Percentiles rank a stretch among this genome's conserved stretches.
Conservation (phyloP, 208 protist species). For the Acanthamoeba lenticulata region DNA sequence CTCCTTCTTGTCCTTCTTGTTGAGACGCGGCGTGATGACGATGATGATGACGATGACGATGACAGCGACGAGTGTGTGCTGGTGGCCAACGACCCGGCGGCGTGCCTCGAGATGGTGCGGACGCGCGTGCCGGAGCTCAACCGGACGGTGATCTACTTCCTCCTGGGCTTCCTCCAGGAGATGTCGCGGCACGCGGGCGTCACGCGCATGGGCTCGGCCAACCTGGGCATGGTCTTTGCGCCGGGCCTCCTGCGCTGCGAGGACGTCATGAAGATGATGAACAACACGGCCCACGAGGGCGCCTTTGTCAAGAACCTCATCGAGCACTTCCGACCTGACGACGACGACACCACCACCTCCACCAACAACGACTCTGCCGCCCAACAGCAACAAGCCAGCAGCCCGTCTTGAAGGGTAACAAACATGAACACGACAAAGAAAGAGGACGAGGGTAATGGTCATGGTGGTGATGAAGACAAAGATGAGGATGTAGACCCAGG, state of each 20-base stretch:
- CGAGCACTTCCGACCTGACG: not conserved
- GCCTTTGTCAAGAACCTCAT: conserved; percentile 47
- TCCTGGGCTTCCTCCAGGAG: conserved; percentile 29
- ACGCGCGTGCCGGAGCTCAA: conserved; percentile 19
- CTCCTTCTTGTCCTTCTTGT: not conserved
- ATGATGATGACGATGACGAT: not conserved
- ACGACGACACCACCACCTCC: not conserved
- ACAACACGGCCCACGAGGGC: conserved; percentile 9
- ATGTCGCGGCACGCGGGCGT: not conserved
- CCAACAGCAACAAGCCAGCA: too few species aligned
- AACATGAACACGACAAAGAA: too few species aligned
- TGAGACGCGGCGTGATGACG: not conserved
- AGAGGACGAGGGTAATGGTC: not conserved
- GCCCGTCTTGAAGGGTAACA: too few species aligned
- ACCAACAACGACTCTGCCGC: too few species aligned
- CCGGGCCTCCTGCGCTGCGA: not conserved
- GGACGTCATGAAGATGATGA: conserved; percentile 55
- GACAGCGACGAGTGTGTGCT: not conserved
- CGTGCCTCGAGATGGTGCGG: not conserved
- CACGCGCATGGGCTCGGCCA: not conserved
- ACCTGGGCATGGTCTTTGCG: conserved; percentile 39
- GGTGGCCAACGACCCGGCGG: not conserved
- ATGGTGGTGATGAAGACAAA: not conserved
- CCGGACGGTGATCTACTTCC: not conserved
- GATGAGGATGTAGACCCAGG: too few species aligned